Conservation (phyloP, 1,284 basidiomycete genomes). For the Rugosomyces carneus region DNA sequence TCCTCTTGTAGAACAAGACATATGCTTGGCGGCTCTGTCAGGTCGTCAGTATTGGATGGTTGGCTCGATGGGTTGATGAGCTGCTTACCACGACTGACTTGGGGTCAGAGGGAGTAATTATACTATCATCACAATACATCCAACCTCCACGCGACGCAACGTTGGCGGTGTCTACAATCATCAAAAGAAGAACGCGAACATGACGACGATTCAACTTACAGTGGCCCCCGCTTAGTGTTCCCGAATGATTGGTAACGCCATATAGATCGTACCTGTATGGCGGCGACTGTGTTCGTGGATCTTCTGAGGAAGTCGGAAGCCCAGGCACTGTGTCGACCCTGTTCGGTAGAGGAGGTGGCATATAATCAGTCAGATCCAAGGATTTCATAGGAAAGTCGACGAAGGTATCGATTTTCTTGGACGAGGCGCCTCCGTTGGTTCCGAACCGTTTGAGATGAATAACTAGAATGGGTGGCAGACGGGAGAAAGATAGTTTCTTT, state of each 20-base stretch:
- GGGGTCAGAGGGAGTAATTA: slow-evolving; percentile 60
- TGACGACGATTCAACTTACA: slow-evolving; percentile 52
- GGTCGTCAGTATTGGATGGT: slow-evolving; percentile 12
- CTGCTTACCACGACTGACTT: slow-evolving; percentile 80
- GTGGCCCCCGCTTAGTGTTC: slow-evolving; percentile 86
- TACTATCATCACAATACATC: slow-evolving; percentile 87
- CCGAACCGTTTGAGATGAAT: slow-evolving; percentile 97
- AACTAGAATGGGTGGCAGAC: slow-evolving; percentile 89
- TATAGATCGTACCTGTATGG: slow-evolving; percentile 89
- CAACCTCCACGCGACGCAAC: slow-evolving; percentile 75
- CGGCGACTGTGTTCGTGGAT: slow-evolving; percentile 75
- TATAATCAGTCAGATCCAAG: slow-evolving; percentile 87
- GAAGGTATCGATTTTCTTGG: slow-evolving; percentile 90
- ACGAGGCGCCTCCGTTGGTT: slow-evolving; percentile 79
- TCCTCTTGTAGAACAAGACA: slow-evolving; percentile 81
- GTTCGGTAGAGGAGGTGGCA: slow-evolving; percentile 76
- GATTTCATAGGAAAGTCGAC: slow-evolving; percentile 83
- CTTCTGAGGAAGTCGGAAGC: slow-evolving; percentile 43
- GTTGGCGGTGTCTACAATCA: slow-evolving; percentile 72
- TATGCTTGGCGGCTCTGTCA: slow-evolving; percentile 79
- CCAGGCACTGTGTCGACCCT: slow-evolving; percentile 46
- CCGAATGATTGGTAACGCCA: slow-evolving; percentile 89
- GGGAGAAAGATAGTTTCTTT: slow-evolving; percentile 84
- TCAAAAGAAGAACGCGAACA: slow-evolving; percentile 2
- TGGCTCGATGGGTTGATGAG: not conserved